Evolutionary conservation across 768 basidiomycete genomes (phyloP), one percentile per base, ranked within the genome.

Genomic region (Fomitopsis pulvina): DNA sequence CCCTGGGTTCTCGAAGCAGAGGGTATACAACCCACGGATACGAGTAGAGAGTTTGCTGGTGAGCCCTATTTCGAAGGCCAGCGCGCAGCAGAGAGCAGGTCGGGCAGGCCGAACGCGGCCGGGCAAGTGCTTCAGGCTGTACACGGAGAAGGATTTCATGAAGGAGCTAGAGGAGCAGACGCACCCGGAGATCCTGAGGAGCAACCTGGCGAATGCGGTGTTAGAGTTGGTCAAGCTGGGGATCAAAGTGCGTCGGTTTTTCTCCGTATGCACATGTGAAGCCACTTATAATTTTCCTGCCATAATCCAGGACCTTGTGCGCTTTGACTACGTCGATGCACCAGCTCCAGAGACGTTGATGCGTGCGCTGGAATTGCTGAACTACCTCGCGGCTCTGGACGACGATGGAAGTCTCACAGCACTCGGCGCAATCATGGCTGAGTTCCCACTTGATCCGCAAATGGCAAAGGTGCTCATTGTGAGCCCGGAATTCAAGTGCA

Each of bases 281-380:
- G n/a, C n/a, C n/a, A n/a, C 16, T 34, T 42, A 28, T 9, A 29
- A 21, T 37, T 43, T 18, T 18, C 29, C 34, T n/a, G n/a, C n/a
- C n/a, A n/a, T n/a, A n/a, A 21, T 50, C 5, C 45, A 59, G 59
- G 96, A 99, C 63, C 71, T 98, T 3, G 81, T 98, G 50, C 92
- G 90, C 69, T 98, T 98, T 68, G 95, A 96, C 66, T 99, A 98
- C 64, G 97, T 99, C 95, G 96, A 98, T 66, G 93, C 95, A 1
- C 96, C 96, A 24, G 95, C 94, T 0, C 88, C 93, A 4, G 92
- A 86, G 61, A 97, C 95, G 10, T 90, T 98, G 87, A 75, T 99
- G 56, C 94, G 95, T 1, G 96, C 96, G 1, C 70, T 99, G 39
- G 94, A 98, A 64, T 83, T 90, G 41, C 71, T 99, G 1, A 98